A percentile compares a stretch with the other conserved stretches of the same genome.
phyloP scores from a whole-genome alignment of 345 rosid species.

The Eucalyptus virginea region DNA sequence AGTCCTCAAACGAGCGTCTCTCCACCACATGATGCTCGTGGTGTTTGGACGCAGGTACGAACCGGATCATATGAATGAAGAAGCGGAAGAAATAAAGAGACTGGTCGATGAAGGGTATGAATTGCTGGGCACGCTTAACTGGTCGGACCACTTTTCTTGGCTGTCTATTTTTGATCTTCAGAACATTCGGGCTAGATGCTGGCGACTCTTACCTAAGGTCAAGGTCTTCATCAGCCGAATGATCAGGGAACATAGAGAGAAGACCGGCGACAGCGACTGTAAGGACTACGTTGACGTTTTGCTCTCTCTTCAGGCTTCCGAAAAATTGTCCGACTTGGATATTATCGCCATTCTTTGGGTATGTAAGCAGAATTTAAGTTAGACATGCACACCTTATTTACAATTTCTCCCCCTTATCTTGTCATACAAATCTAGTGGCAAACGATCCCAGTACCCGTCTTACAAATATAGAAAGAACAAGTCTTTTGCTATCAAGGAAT shows the following conservation, averaged over 20 bases:
- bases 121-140: constrained; percentile 30
- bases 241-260: neutral
- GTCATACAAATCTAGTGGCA: neutral
- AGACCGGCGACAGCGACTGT: neutral
- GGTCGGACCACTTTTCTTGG: constrained; percentile 49
- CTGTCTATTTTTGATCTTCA: constrained; percentile 26
- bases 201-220: constrained; percentile 24
- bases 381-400: neutral
- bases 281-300: constrained; percentile 29
- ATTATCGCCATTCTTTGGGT: constrained; percentile 42
- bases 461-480: neutral
- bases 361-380: neutral
- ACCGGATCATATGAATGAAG: neutral
- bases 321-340: constrained; percentile 17
- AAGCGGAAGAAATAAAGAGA: constrained; percentile 4
- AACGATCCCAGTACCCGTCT: neutral
- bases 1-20: constrained; percentile 28
- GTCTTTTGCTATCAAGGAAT: neutral
- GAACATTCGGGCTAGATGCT: constrained; percentile 29
- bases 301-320: constrained; percentile 22
- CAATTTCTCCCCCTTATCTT: neutral
- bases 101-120: constrained; percentile 44
- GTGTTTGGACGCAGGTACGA: constrained; percentile 29
- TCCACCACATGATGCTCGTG: constrained; percentile 38
- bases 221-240: constrained; percentile 32